These are phyloP conservation scores for Adansonia rubrostipa DNA, from an alignment of 441 rosid genomes.

Conservation along the genomic window DNA sequence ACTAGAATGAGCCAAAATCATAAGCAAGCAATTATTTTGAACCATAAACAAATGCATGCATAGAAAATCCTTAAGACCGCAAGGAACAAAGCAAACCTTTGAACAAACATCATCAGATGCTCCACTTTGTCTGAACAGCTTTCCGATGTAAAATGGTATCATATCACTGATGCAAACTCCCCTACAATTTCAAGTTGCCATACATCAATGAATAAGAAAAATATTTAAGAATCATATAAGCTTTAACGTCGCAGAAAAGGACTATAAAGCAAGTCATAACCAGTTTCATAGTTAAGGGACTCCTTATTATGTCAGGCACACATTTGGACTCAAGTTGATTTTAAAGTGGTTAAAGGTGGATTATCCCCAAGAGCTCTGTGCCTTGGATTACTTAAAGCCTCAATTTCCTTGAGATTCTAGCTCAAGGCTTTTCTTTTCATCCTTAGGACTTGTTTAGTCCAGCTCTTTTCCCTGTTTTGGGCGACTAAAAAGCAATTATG, in stretches of 20 bases:
- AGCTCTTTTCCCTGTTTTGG: no score
- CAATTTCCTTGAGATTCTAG: not conserved
- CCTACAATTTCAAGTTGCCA: slow-evolving; percentile 43
- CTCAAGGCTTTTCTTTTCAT: slow-evolving; percentile 18
- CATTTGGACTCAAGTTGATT: not conserved
- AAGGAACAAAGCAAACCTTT: slow-evolving; percentile 56
- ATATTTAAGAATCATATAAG: not conserved
- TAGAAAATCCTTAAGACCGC: slow-evolving; percentile 20
- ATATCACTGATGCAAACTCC: slow-evolving; percentile 92
- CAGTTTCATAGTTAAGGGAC: not conserved
- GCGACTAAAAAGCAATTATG: no score
- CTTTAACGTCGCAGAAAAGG: not conserved
- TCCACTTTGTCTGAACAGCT: slow-evolving; percentile 69
- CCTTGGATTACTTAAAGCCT: slow-evolving; percentile 14
- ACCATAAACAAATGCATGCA: not conserved
- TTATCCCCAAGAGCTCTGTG: not conserved
- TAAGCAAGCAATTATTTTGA: no score
- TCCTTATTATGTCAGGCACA: not conserved
- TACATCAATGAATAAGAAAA: slow-evolving; percentile 24
- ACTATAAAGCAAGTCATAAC: not conserved
- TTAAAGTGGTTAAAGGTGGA: not conserved
- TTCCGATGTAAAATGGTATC: slow-evolving; percentile 88
- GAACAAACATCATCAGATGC: slow-evolving; percentile 75
- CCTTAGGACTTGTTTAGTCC: not conserved
- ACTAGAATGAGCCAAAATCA: slow-evolving; percentile 7